A percentile compares a stretch with the other conserved stretches of the same genome.
Evolutionary conservation across 2,329 filamentous ascomycete genomes (phyloP).

Genomic region (Cercospora sp.): DNA sequence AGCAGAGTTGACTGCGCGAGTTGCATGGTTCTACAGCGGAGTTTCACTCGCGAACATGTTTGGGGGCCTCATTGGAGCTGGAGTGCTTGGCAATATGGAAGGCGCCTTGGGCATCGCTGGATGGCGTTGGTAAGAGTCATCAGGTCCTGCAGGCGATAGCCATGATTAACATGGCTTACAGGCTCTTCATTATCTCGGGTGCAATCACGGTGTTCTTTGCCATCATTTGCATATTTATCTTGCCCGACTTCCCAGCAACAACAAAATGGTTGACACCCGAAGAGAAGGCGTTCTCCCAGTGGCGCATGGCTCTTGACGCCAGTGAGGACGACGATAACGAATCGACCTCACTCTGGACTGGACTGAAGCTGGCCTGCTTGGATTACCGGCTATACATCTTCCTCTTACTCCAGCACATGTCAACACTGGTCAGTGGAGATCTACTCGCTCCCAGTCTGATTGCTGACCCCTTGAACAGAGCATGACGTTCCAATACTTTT

Average conservation of each 20-base stretch:
- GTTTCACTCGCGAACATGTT: constrained; percentile 38
- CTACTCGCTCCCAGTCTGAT: background rate
- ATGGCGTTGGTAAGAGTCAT: constrained; percentile 46
- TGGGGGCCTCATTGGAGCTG: constrained; percentile 42
- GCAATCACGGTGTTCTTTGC: constrained; percentile 5
- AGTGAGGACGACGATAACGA: constrained; percentile 12
- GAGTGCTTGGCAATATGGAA: constrained; percentile 63
- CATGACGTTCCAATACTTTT: constrained; percentile 17
- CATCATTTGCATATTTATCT: constrained; percentile 8
- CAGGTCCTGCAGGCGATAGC: background rate
- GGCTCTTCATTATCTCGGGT: constrained; percentile 9
- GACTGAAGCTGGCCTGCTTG: constrained; percentile 8
- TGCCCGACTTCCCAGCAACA: constrained; percentile 8
- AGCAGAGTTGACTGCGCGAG: constrained; percentile 20
- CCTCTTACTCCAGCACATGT: constrained; percentile 10
- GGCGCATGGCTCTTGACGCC: constrained; percentile 10
- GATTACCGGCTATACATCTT: constrained; percentile 15
- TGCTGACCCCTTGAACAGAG: background rate
- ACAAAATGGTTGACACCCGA: constrained; percentile 13
- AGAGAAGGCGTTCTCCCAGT: constrained; percentile 10
- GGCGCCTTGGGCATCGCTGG: constrained; percentile 56
- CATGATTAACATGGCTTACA: background rate
- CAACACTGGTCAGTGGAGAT: constrained; percentile 4
- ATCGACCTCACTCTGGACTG: constrained; percentile 3
- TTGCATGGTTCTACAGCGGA: constrained; percentile 29